Conservation (phyloP, 768 basidiomycete genomes). For the Trametes gibbosa region DNA sequence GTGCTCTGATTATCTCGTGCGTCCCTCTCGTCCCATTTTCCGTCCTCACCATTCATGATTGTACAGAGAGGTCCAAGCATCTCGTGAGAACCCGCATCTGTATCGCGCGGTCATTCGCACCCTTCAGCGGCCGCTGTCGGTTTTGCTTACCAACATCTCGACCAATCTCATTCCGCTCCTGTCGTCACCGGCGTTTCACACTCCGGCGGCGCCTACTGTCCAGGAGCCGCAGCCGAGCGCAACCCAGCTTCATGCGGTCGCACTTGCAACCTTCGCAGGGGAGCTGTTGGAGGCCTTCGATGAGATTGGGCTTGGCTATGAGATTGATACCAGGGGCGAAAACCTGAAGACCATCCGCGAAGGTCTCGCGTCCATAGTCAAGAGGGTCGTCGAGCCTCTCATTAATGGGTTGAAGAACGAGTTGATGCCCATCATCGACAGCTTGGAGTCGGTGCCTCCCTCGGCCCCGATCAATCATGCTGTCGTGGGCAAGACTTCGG, state of each 20-base stretch:
- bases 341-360: conserved; percentile 69
- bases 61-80: conserved; percentile 64
- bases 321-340: conserved; percentile 61
- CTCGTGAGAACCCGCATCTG: conserved; percentile 60
- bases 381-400: conserved; percentile 63
- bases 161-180: conserved; percentile 63
- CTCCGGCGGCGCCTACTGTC: conserved; percentile 46
- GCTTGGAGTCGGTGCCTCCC: conserved; percentile 43
- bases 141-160: conserved; percentile 68
- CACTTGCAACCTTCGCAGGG: conserved; percentile 65
- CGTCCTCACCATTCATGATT: conserved; percentile 6
- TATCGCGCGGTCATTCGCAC: conserved; percentile 68
- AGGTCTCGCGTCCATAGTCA: conserved; percentile 65
- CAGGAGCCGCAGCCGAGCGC: conserved; percentile 51
- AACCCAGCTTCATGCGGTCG: conserved; percentile 69
- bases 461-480: conserved; percentile 5
- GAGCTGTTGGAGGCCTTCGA: conserved; percentile 74
- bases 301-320: conserved; percentile 57
- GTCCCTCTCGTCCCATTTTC: conserved; percentile 32
- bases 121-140: conserved; percentile 74
- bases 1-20: conserved; percentile 68
- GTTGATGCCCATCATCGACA: conserved; percentile 58
- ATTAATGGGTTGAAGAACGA: conserved; percentile 59
- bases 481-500: conserved; percentile 2
- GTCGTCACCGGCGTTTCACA: conserved; percentile 60